A percentile compares a stretch with the other conserved stretches of the same genome.
phyloP scores from a whole-genome alignment of 305 asterid genomes.

The Striga hermonthica region DNA sequence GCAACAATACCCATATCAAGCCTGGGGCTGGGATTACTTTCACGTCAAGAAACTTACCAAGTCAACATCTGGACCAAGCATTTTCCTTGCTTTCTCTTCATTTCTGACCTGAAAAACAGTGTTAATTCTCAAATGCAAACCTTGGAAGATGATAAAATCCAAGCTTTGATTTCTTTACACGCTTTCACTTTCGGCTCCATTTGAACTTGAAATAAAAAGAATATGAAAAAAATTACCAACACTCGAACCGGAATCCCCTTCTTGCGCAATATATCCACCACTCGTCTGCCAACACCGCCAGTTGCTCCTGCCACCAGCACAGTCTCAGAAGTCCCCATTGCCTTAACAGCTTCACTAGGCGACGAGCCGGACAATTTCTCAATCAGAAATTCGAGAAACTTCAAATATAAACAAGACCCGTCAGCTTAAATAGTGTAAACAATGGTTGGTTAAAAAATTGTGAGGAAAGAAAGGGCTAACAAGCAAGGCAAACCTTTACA shows the following conservation, averaged over 20 bases:
- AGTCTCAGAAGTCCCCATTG: constrained; percentile 62
- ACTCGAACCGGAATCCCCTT: constrained; percentile 68
- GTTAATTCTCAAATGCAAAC: constrained; percentile 23
- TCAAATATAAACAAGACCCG: constrained; percentile 40
- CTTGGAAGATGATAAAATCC: constrained; percentile 3
- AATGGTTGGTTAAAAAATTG: too few species aligned
- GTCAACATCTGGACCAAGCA: constrained; percentile 88
- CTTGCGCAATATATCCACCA: constrained; percentile 62
- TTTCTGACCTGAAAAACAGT: constrained; percentile 64
- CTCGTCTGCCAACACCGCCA: constrained; percentile 97
- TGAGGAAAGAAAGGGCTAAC: constrained; percentile 19
- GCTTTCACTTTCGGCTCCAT: too few species aligned
- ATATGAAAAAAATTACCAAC: constrained; percentile 45
- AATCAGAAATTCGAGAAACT: constrained; percentile 82
- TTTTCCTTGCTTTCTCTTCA: constrained; percentile 86
- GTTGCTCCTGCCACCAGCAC: constrained; percentile 89
- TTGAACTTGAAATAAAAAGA: too few species aligned
- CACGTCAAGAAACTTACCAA: constrained; percentile 38
- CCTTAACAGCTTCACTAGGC: constrained; percentile 58
- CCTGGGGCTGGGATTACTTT: too few species aligned
- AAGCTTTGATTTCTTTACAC: background rate
- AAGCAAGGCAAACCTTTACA: constrained; percentile 57
- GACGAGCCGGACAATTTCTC: constrained; percentile 84
- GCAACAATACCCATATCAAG: too few species aligned
- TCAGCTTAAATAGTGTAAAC: constrained; percentile 36